phyloP scores from a whole-genome alignment of 2,329 filamentous ascomycete genomes.

The Cladosporium phlei region DNA sequence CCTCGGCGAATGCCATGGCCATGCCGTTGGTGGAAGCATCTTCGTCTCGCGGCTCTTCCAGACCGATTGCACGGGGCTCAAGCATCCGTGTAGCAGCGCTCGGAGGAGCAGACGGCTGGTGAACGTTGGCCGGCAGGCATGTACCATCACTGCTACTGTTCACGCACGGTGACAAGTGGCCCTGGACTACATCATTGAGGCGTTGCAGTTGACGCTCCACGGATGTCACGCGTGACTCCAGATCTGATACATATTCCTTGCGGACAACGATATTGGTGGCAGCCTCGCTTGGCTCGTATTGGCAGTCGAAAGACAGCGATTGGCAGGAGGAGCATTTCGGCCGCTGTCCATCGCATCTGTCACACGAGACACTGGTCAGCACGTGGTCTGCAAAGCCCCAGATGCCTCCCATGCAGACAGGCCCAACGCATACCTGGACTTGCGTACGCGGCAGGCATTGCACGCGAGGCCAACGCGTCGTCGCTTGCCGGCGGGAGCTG shows the following conservation, averaged over 20 bases:
- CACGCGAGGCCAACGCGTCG: conserved; percentile 14
- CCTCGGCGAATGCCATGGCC: conserved; percentile 34
- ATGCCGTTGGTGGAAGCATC: conserved; percentile 34
- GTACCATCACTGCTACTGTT: too few species aligned
- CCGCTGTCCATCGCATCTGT: conserved; percentile 38
- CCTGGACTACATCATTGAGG: conserved; percentile 8
- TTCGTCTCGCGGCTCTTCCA: conserved; percentile 19
- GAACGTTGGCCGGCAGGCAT: too few species aligned
- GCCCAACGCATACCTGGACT: conserved; percentile 23
- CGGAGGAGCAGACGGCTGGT: too few species aligned
- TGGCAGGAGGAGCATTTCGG: conserved; percentile 41
- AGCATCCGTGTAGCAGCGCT: not conserved
- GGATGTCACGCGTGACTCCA: not conserved
- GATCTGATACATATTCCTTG: conserved; percentile 31
- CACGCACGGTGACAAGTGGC: not conserved
- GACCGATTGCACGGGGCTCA: not conserved
- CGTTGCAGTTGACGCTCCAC: conserved; percentile 14
- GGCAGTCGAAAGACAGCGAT: conserved; percentile 41
- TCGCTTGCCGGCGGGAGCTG: too few species aligned
- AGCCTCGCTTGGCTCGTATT: conserved; percentile 36
- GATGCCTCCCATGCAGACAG: too few species aligned
- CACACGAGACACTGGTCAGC: not conserved
- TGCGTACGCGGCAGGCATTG: conserved; percentile 28
- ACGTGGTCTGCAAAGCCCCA: too few species aligned
- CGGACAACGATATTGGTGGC: conserved; percentile 37